phyloP scores from a whole-genome alignment of 306 rosid genomes.

The Ammopiptanthus mongolicus region DNA sequence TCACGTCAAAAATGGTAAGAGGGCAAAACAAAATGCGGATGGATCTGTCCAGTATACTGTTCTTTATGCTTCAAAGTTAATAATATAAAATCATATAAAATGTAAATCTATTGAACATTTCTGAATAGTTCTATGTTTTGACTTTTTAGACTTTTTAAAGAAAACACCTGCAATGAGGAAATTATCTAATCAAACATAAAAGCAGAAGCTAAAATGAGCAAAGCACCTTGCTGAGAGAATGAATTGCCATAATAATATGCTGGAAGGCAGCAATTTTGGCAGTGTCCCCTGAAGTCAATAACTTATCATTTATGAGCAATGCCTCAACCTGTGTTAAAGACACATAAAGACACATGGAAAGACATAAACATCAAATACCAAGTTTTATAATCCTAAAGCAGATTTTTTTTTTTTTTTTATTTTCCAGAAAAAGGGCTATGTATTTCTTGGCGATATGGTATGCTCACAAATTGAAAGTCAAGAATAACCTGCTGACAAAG shows the following conservation, averaged over 20 bases:
- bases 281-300: constrained; percentile 55
- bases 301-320: constrained; percentile 58
- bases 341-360: not conserved
- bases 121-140: not conserved
- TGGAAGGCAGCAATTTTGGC: constrained; percentile 62
- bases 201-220: constrained; percentile 6
- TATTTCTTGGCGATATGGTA: not conserved
- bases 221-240: constrained; percentile 94
- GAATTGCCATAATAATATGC: constrained; percentile 90
- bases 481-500: constrained; percentile 80
- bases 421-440: not conserved
- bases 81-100: not conserved
- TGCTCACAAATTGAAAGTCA: constrained; percentile 7
- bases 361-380: constrained; percentile 3
- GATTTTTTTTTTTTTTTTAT: not conserved
- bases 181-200: not conserved
- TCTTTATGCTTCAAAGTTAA: not conserved
- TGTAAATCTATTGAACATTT: not conserved
- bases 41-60: not conserved
- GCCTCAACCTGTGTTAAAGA: constrained; percentile 63
- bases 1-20: constrained; percentile 16
- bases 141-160: not conserved
- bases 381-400: not conserved
- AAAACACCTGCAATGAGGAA: not conserved
- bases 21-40: not conserved